phyloP scores from a whole-genome alignment of 2,329 filamentous ascomycete species.

The Emmonsia crescens region DNA sequence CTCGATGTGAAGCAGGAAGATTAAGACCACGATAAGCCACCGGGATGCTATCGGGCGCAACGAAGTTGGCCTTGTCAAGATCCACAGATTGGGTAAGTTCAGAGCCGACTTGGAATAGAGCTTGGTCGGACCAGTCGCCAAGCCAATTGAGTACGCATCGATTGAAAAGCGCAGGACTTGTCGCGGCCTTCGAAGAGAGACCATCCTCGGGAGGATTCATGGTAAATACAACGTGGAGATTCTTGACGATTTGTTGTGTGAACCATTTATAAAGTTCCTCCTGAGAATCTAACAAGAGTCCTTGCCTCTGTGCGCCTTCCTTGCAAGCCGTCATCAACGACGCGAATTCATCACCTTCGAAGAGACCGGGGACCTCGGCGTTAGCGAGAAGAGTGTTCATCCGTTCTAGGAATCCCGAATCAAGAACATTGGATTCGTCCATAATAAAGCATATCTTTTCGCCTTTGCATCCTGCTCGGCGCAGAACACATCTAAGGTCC shows the following conservation, averaged over 20 bases:
- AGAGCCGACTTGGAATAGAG: conserved; percentile 91
- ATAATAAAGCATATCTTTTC: conserved; percentile 99
- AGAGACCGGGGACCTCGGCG: conserved; percentile 96
- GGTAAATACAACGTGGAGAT: conserved; percentile 96
- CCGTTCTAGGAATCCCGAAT: conserved; percentile 95
- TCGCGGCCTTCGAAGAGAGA: conserved; percentile 89
- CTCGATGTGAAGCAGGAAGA: conserved; percentile 79
- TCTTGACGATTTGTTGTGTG: conserved; percentile 97
- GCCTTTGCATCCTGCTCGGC: conserved; percentile 90
- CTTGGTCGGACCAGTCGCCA: conserved; percentile 98
- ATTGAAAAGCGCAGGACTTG: conserved; percentile 97
- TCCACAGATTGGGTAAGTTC: conserved; percentile 96
- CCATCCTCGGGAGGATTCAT: conserved; percentile 99
- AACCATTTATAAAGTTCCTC: conserved; percentile 99
- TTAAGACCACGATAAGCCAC: conserved; percentile 79
- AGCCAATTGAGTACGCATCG: conserved; percentile 99
- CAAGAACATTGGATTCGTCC: conserved; percentile 97
- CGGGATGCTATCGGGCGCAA: conserved; percentile 80
- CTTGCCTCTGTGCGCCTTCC: conserved; percentile 93
- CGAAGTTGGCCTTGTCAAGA: conserved; percentile 76
- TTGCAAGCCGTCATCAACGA: conserved; percentile 99
- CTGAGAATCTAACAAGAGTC: conserved; percentile 86
- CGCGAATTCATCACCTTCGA: conserved; percentile 97
- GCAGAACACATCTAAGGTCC: conserved; percentile 84
- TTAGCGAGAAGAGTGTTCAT: conserved; percentile 99